Evolutionary conservation across 1,284 basidiomycete genomes (phyloP), one percentile per base, ranked within the genome.

Genomic region (Irpex rosettiformis): DNA sequence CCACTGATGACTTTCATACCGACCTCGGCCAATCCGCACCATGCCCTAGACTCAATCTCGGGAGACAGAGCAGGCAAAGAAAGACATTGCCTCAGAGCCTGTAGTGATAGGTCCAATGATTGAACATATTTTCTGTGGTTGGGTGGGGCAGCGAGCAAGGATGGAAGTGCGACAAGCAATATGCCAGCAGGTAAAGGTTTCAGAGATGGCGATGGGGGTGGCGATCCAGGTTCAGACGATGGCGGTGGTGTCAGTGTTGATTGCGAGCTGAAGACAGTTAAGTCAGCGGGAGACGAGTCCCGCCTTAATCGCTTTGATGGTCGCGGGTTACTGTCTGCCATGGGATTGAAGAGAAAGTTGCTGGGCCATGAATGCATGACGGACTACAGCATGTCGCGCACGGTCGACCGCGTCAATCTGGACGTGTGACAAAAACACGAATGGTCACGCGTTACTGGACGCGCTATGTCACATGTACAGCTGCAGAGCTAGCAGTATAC

Each of bases 1-100:
- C 78, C 77, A 27, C 72, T 72, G 57, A 82, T 73, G 51, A 82
- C 77, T 62, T 75, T 75, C 69, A 89, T 76, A 6, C 86, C 88
- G 3, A 88, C 62, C 70, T 91, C 88, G 0, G 83, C 87, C 1
- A 89, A 65, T 1, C 79, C 79, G 0, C 82, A 83, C 84, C 85
- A 88, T 1, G 86, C 85, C 1, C 84, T 73, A 65, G 86, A 88
- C 64, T 90, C 87, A 4, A 85, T 70, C 55, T 82, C 79, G 3
- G 79, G 78, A 5, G 81, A 79, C 4, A 89, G 72, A n/a, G 77
- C 74, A 3, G 75, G 74, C 0, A 83, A 62, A 0, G 71, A 63
- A 6, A 88, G 73, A 67, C 82, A 86, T 62, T 75, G 79, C 27
- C 81, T 71, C 5, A 89, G 67, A 0, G 88, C 80, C 28, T 75